A percentile compares a stretch with the other conserved stretches of the same genome.
phyloP scores from a whole-genome alignment of 768 basidiomycete genomes.

The Symmetrospora coprosmae region DNA sequence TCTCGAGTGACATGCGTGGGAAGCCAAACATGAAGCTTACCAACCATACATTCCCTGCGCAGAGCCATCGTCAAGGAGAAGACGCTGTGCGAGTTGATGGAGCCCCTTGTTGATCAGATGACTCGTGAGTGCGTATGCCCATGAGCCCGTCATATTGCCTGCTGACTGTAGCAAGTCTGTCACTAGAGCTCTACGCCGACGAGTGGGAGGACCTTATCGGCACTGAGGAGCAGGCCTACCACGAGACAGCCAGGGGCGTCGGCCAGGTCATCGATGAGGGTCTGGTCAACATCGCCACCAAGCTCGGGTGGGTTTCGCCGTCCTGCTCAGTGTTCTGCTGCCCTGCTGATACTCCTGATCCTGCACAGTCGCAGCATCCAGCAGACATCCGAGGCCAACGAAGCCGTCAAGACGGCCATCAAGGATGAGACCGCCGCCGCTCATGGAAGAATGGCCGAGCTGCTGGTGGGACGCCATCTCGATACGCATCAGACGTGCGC shows the following conservation, averaged over 20 bases:
- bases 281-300: not conserved
- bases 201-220: conserved; percentile 5
- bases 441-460: too few species aligned
- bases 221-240: not conserved
- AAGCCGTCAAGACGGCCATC: too few species aligned
- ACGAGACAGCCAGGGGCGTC: not conserved
- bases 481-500: too few species aligned
- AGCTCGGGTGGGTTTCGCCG: not conserved
- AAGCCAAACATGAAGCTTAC: not conserved
- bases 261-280: not conserved
- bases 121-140: not conserved
- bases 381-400: too few species aligned
- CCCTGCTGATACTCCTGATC: too few species aligned
- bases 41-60: not conserved
- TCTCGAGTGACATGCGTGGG: not conserved
- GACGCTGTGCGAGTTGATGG: conserved; percentile 2
- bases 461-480: too few species aligned
- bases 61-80: not conserved
- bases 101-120: conserved; percentile 2
- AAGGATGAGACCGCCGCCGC: too few species aligned
- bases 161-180: not conserved
- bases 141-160: not conserved
- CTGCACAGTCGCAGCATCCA: too few species aligned
- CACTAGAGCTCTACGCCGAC: not conserved
- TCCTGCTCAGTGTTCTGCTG: not conserved